Evolutionary conservation across 106 monocot species (phyloP), one percentile per base, ranked within the genome.

Genomic region (Posidonia australis): DNA sequence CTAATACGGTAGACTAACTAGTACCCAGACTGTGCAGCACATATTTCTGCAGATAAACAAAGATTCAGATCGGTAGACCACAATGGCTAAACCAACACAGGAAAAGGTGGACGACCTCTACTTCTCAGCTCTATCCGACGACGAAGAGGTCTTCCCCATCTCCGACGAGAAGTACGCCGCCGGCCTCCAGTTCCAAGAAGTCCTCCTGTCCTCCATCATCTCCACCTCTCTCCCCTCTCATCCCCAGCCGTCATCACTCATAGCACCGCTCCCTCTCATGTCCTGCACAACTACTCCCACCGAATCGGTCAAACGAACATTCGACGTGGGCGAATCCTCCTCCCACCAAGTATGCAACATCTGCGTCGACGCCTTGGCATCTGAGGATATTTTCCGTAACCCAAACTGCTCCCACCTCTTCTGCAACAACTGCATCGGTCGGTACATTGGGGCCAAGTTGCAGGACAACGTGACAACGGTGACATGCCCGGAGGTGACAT

Each of bases 111-210:
- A 84, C 62, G 85, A 81, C 24, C 31, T 81, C 66, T 81, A 85
- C 72, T 76, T 85, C 81, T 78, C 65, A 5, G 71, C 65, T 0
- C 76, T 85, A 5, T 46, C 61, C 7, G 51, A 59, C 49, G 72
- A 72, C 4, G 71, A 74, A 0, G 54, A 66, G 10, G 42, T 75
- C 62, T 54, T 76, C 46, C 81, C 81, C 6, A 81, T 85, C 5
- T 77, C 81, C 12, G 85, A 81, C 62, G 81, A 81, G 51, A 81
- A 53, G 26, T 81, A 81, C 30, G 85, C 85, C 0, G 44, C 11
- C 10, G 68, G 69, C 41, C 68, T 85, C 54, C 85, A 81, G 64
- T 68, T 81, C 31, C 84, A 85, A 56, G 81, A 85, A 63, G 81
- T 85, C 31, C 81, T 85, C 62, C 1, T 73, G 3, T 75, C 76